Base-by-base conservation (phyloP, 192 early-diverging fungal genomes). In the Coemansia sp. region DNA sequence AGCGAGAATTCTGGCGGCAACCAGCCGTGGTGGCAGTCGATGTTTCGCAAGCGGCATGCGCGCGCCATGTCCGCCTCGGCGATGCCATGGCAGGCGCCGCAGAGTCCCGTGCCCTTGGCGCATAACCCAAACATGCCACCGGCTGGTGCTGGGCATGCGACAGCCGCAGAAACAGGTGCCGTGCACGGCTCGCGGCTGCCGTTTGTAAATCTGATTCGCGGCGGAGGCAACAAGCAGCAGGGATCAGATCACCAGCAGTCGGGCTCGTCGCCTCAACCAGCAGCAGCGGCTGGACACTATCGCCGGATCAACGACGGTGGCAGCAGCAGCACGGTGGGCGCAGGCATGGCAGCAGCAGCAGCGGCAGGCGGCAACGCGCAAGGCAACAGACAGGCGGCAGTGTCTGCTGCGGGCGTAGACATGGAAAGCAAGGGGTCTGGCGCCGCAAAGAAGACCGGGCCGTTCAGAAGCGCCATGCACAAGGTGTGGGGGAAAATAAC, bases 401-500 rank as follows among this genome's bases (percentile, higher is more conserved):
- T 28, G 29, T 31, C 23, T n/a, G 45, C 53, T n/a, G n/a, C 33
- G 8, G 14, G 20, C 22, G 45, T 17, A 40, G 22, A 47, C 30
- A 55, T 30, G 27, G 20, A 57, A 6, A 20, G 44, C 44, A 42
- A 59, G 38, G 23, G 11, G 19, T 20, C 56, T 40, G 29, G 48
- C 42, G 8, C n/a, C 3, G 45, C 6, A 55, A 44, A 53, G 29
- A 31, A 33, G 30, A 0, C 22, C 20, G 52, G 42, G 6, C 55
- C 61, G 14, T 34, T 55, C n/a, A 15, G 30, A 8, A 36, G n/a
- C 14, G 47, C 60, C 10, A 50, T 52, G 22, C 52, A 33, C 52
- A 61, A 61, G 36, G 15, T 61, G 10, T 61, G 66, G 58, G 54
- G 33, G n/a, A 57, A 57, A 13, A 31, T 61, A n/a, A 57, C 36